A percentile compares a stretch with the other conserved stretches of the same genome.
Evolutionary conservation across 2,329 filamentous ascomycete species (phyloP).

Genomic region (Fusarium falciforme): DNA sequence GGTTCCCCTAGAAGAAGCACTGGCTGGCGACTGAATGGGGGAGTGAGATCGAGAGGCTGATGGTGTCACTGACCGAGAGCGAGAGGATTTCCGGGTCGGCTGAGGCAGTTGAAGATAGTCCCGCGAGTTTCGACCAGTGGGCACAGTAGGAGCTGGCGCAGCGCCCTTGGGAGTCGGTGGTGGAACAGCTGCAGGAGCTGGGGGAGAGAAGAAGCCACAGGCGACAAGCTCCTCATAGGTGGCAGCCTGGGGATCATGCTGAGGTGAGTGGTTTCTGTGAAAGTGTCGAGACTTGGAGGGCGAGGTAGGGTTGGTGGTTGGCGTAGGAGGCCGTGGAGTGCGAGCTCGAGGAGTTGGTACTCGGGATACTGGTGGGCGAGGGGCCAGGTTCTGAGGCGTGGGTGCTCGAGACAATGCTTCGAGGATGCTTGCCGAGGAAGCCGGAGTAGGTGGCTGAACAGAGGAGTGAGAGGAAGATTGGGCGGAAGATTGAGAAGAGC

Average conservation of each 20-base stretch:
- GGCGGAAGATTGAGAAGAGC: conserved; percentile 7
- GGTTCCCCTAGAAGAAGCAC: conserved; percentile 58
- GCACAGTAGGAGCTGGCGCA: conserved; percentile 34
- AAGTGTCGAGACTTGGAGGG: conserved; percentile 24
- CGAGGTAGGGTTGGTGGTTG: conserved; percentile 20
- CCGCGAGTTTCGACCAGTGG: conserved; percentile 25
- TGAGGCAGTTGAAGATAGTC: conserved; percentile 33
- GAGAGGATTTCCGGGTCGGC: conserved; percentile 35
- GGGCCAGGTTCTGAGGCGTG: not conserved
- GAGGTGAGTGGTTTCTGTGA: conserved; percentile 18
- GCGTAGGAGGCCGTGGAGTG: conserved; percentile 16
- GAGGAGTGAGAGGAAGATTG: conserved; percentile 7
- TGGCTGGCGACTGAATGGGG: conserved; percentile 48
- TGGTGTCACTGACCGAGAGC: conserved; percentile 36
- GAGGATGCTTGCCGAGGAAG: conserved; percentile 9
- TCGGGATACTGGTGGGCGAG: conserved; percentile 28
- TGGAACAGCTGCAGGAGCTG: conserved; percentile 27
- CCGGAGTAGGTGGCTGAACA: conserved; percentile 11
- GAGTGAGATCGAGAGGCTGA: conserved; percentile 31
- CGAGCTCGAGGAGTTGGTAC: conserved; percentile 9
- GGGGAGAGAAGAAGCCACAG: conserved; percentile 42
- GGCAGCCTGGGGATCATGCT: conserved; percentile 30
- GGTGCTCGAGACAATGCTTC: conserved; percentile 28
- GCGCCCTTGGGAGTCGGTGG: conserved; percentile 30
- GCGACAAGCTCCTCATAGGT: conserved; percentile 42